Evolutionary conservation across 352 stramenopile genomes (phyloP).

Genomic region (Globisporangium cystogenes): DNA sequence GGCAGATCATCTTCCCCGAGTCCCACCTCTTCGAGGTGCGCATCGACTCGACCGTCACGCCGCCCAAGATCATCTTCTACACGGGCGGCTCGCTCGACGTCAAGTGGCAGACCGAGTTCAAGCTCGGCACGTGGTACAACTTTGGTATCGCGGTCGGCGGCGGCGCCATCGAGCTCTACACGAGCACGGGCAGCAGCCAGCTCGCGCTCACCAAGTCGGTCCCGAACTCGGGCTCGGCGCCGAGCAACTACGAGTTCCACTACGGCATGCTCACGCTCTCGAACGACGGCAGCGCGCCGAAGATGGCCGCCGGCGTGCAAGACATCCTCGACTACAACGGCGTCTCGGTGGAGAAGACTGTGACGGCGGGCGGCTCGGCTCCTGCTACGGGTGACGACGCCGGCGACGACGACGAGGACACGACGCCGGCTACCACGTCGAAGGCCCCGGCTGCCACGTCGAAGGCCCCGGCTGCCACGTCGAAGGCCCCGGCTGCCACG

Average conservation of each 20-base stretch:
- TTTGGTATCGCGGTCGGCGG: constrained; percentile 42
- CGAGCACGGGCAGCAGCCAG: constrained; percentile 33
- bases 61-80: constrained; percentile 45
- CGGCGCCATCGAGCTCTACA: constrained; percentile 43
- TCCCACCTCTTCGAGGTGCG: constrained; percentile 52
- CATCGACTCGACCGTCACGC: constrained; percentile 38
- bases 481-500: neutral
- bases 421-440: constrained; percentile 6
- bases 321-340: constrained; percentile 66
- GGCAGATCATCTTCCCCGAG: constrained; percentile 58
- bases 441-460: neutral
- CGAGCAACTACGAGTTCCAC: constrained; percentile 54
- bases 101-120: constrained; percentile 46
- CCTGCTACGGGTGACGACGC: neutral
- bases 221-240: constrained; percentile 15
- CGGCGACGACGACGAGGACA: neutral
- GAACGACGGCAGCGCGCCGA: constrained; percentile 39
- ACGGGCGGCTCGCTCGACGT: constrained; percentile 34
- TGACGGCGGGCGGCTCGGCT: constrained; percentile 3
- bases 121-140: constrained; percentile 56
- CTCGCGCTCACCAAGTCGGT: constrained; percentile 39
- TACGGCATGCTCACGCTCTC: constrained; percentile 64
- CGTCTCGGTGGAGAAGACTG: constrained; percentile 41
- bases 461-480: neutral
- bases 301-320: constrained; percentile 37